Evolutionary conservation across 768 basidiomycete genomes (phyloP).

Genomic region (Bullera alba): DNA sequence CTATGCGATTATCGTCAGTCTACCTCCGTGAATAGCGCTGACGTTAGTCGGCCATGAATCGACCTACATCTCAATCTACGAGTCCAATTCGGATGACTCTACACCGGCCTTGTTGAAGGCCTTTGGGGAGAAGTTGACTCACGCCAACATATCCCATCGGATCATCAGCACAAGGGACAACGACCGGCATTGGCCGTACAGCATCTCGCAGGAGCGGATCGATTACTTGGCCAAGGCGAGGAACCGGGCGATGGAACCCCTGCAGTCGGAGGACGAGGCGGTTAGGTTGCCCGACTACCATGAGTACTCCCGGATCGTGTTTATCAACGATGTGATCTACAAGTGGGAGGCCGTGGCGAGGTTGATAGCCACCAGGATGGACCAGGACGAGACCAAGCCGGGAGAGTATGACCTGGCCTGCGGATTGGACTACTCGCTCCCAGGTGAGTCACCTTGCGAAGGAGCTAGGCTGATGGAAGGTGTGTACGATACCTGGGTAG

Average conservation of each 20-base stretch:
- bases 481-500: constrained; percentile 18
- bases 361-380: constrained; percentile 33
- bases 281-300: constrained; percentile 4
- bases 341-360: constrained; percentile 49
- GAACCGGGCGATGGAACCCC: constrained; percentile 50
- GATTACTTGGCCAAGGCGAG: constrained; percentile 48
- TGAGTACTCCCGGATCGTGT: constrained; percentile 41
- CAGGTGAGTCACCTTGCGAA: constrained; percentile 12
- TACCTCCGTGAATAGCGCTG: too few relatives aligned
- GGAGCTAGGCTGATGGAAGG: constrained; percentile 6
- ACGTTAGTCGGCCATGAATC: constrained; percentile 47
- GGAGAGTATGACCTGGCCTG: constrained; percentile 50
- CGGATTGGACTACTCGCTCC: constrained; percentile 47
- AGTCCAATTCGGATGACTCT: constrained; percentile 47
- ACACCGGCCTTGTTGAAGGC: constrained; percentile 42
- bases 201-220: constrained; percentile 45
- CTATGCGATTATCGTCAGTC: constrained; percentile 9
- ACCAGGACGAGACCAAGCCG: too few relatives aligned
- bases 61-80: constrained; percentile 49
- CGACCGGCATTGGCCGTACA: constrained; percentile 21
- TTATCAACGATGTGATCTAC: constrained; percentile 50
- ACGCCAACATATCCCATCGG: constrained; percentile 8
- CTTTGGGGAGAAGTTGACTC: constrained; percentile 32
- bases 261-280: constrained; percentile 37
- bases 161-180: constrained; percentile 41